Evolutionary conservation across 176 grass and related monocot species (phyloP).

Genomic region (Cymbopogon citratus): DNA sequence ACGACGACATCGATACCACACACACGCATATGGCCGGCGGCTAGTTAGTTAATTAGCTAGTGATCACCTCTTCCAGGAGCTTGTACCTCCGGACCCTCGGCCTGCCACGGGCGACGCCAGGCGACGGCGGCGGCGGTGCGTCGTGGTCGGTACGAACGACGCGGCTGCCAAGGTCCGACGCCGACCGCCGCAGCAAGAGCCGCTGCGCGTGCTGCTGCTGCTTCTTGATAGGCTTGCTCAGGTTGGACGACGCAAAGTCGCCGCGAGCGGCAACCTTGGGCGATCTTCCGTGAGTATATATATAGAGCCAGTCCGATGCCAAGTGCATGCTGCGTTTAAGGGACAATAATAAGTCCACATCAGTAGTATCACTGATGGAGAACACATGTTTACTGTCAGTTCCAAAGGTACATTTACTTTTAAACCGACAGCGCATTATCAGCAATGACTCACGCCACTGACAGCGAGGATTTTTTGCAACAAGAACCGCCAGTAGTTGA

Average conservation of each 20-base stretch:
- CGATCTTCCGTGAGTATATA: too few relatives aligned
- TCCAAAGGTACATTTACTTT: too few relatives aligned
- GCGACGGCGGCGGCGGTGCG: slow-evolving; percentile 31
- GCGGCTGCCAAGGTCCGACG: slow-evolving; percentile 53
- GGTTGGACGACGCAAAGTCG: slow-evolving; percentile 39
- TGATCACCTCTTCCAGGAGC: slow-evolving; percentile 87
- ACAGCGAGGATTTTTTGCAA: too few relatives aligned
- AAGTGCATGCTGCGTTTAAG: too few relatives aligned
- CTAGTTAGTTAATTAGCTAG: neutral
- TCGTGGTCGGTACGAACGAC: slow-evolving; percentile 27
- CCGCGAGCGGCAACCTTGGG: slow-evolving; percentile 52
- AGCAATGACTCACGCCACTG: too few relatives aligned
- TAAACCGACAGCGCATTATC: too few relatives aligned
- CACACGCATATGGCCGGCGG: neutral
- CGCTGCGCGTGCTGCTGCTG: slow-evolving; percentile 15
- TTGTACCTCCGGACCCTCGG: slow-evolving; percentile 78
- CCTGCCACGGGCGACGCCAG: slow-evolving; percentile 44
- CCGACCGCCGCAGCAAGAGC: slow-evolving; percentile 54
- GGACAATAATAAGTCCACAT: too few relatives aligned
- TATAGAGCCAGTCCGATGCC: too few relatives aligned
- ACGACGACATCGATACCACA: neutral
- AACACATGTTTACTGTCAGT: too few relatives aligned
- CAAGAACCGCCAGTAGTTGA: too few relatives aligned
- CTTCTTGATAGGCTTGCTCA: slow-evolving; percentile 89
- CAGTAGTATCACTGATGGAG: too few relatives aligned